A percentile compares a stretch with the other conserved stretches of the same genome.
Conservation (phyloP, 2,329 filamentous ascomycete genomes). For the Fulvia fulva region DNA sequence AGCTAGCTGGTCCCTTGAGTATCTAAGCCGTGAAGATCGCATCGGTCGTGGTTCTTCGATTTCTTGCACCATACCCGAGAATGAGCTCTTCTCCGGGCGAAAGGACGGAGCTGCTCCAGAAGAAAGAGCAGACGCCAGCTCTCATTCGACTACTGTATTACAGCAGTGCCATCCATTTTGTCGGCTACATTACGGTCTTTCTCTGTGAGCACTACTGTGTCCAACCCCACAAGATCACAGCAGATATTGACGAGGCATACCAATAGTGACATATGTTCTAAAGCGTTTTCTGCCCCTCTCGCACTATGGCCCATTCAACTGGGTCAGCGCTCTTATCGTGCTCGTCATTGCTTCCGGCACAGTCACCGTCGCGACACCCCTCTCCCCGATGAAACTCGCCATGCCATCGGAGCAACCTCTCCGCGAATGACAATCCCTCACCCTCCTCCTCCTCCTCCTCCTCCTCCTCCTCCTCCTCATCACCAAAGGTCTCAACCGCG, state of each 20-base stretch:
- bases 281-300: background rate
- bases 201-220: background rate
- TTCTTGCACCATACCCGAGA: too few relatives aligned
- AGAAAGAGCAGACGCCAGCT: background rate
- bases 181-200: background rate
- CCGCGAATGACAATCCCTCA: background rate
- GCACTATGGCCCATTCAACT: background rate
- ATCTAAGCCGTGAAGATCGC: too few relatives aligned
- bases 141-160: background rate
- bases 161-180: background rate
- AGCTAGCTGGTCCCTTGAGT: too few relatives aligned
- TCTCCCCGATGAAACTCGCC: background rate
- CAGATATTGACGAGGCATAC: background rate
- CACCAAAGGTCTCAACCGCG: conserved; percentile 1
- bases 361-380: background rate
- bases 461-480: conserved; percentile 3
- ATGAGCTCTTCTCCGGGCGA: too few relatives aligned
- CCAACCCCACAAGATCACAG: too few relatives aligned
- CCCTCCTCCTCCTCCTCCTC: background rate
- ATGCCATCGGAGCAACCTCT: background rate
- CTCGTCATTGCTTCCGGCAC: background rate
- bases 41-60: too few relatives aligned
- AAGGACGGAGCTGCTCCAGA: background rate
- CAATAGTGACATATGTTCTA: background rate
- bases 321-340: background rate